phyloP scores from a whole-genome alignment of 1,284 basidiomycete genomes.

The Vanrija sp. region DNA sequence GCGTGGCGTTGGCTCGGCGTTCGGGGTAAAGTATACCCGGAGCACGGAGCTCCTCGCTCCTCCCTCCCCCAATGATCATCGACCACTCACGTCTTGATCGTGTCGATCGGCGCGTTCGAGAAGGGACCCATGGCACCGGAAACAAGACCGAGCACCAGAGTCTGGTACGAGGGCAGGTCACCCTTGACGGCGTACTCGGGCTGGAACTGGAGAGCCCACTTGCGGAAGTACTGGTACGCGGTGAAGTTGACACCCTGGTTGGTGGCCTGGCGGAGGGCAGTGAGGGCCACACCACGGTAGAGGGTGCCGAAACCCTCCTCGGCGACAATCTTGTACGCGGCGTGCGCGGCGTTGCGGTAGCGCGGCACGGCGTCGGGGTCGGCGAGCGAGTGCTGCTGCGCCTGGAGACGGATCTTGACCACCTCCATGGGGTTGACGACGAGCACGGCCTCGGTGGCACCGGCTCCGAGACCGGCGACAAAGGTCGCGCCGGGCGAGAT shows the following conservation, averaged over 20 bases:
- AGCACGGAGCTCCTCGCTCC: background rate
- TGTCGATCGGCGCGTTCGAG: conserved; percentile 95
- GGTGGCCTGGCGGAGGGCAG: conserved; percentile 92
- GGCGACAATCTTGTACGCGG: conserved; percentile 88
- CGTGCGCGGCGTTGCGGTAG: conserved; percentile 95
- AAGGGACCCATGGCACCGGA: conserved; percentile 97
- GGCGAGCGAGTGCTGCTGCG: conserved; percentile 94
- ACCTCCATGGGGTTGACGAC: conserved; percentile 99
- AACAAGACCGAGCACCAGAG: conserved; percentile 88
- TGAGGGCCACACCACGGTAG: conserved; percentile 89
- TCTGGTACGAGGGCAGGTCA: conserved; percentile 84
- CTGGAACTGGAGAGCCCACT: conserved; percentile 68
- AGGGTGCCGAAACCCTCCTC: conserved; percentile 86
- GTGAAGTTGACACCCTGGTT: conserved; percentile 99
- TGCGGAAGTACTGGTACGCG: conserved; percentile 95
- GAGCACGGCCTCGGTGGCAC: conserved; percentile 86
- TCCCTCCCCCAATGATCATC: background rate
- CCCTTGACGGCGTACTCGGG: conserved; percentile 59
- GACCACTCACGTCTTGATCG: conserved; percentile 74
- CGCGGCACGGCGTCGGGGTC: conserved; percentile 91
- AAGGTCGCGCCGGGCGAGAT: conserved; percentile 36
- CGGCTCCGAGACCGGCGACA: conserved; percentile 89
- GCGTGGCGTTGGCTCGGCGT: too few species aligned
- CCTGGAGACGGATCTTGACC: conserved; percentile 97
- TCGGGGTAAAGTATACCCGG: too few species aligned